phyloP scores from a whole-genome alignment of 2,329 filamentous ascomycete species.

The Calonectria hongkongensis region DNA sequence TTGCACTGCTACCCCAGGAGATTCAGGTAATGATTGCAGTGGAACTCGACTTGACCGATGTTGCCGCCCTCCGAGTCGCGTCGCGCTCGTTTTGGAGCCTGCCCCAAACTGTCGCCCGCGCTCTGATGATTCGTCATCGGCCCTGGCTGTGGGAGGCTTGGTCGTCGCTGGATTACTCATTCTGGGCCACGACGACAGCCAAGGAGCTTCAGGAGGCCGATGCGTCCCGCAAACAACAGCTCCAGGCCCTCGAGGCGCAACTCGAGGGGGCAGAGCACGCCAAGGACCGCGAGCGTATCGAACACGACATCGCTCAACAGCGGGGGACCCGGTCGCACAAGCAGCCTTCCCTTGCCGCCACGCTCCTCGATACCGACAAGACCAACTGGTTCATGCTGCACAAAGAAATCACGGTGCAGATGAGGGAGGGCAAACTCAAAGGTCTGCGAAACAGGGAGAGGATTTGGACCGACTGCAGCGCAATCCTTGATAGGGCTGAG shows the following conservation, averaged over 20 bases:
- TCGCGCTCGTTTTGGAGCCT: constrained; percentile 43
- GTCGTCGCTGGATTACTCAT: constrained; percentile 40
- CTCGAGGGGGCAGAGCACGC: not conserved
- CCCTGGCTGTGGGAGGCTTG: constrained; percentile 49
- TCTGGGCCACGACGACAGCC: constrained; percentile 44
- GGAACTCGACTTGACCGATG: constrained; percentile 37
- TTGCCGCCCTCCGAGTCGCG: constrained; percentile 39
- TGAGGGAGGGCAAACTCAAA: constrained; percentile 1
- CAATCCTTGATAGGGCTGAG: constrained; percentile 25
- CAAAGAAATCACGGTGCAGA: not conserved
- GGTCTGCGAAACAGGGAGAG: constrained; percentile 35
- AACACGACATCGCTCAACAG: not conserved
- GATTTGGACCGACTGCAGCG: constrained; percentile 37
- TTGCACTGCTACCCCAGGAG: constrained; percentile 40
- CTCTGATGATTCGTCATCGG: constrained; percentile 32
- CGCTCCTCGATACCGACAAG: not conserved
- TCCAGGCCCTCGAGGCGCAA: not conserved
- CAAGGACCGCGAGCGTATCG: not conserved
- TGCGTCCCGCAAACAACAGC: not conserved
- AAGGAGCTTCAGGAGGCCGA: constrained; percentile 5
- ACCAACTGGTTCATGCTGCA: constrained; percentile 34
- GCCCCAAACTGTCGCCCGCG: constrained; percentile 32
- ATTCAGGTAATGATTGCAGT: constrained; percentile 37
- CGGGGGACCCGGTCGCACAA: not conserved
- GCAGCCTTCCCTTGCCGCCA: not conserved